A percentile compares a stretch with the other conserved stretches of the same genome.
Conservation (phyloP, 2,329 filamentous ascomycete genomes). For the Beauveria brongniartii region DNA sequence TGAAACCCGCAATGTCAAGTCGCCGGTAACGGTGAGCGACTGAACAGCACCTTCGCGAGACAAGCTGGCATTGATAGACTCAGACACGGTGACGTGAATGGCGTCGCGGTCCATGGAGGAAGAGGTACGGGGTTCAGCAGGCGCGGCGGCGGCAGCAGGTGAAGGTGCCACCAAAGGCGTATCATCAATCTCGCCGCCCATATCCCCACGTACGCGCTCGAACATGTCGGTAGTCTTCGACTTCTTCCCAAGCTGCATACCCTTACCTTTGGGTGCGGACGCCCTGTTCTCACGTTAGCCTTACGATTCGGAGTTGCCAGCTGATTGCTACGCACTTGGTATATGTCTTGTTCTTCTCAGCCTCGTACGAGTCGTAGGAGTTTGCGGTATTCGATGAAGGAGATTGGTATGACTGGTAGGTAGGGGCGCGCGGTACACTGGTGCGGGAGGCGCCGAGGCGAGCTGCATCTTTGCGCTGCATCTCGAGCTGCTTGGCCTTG, state of each 20-base stretch:
- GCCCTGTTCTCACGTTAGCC: constrained; percentile 30
- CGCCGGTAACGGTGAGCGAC: constrained; percentile 82
- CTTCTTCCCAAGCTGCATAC: constrained; percentile 99
- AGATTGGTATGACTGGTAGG: constrained; percentile 84
- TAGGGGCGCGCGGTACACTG: constrained; percentile 62
- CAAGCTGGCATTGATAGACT: constrained; percentile 83
- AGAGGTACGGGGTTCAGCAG: constrained; percentile 48
- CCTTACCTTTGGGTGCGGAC: constrained; percentile 76
- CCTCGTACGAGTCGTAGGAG: constrained; percentile 89
- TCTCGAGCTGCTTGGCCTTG: constrained; percentile 96
- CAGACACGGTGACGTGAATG: constrained; percentile 80
- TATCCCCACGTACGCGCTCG: constrained; percentile 84
- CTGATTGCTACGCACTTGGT: constrained; percentile 53
- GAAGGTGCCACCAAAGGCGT: constrained; percentile 59
- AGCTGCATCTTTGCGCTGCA: constrained; percentile 95
- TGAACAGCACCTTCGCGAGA: constrained; percentile 82
- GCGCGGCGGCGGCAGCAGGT: constrained; percentile 40
- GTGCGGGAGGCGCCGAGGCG: constrained; percentile 65
- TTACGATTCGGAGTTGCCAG: not conserved
- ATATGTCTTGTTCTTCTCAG: constrained; percentile 89
- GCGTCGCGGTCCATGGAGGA: constrained; percentile 71
- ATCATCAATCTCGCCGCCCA: constrained; percentile 80
- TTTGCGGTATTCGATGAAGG: constrained; percentile 67
- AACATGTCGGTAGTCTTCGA: constrained; percentile 97
- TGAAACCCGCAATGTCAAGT: constrained; percentile 82